Percentiles rank a stretch among this genome's conserved stretches.
Conservation (phyloP, 2,329 filamentous ascomycete genomes). For the Apiospora hydei region DNA sequence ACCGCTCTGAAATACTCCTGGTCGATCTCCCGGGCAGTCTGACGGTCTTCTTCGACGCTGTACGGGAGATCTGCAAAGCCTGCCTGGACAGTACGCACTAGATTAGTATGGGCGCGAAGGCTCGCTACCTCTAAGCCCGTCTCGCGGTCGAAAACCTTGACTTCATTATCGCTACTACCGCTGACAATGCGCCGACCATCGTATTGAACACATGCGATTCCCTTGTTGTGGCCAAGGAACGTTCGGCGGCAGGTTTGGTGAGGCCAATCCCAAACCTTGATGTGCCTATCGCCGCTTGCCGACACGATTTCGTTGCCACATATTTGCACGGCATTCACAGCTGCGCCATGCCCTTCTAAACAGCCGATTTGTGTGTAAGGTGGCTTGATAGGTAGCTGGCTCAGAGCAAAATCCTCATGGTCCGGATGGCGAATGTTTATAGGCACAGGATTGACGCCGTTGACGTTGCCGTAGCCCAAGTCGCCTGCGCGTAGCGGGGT, state of each 20-base stretch:
- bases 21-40: conserved; percentile 77
- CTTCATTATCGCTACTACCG: conserved; percentile 93
- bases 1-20: conserved; percentile 71
- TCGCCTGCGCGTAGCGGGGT: conserved; percentile 68
- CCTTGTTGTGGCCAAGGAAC: conserved; percentile 87
- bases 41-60: conserved; percentile 75
- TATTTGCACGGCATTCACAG: conserved; percentile 96
- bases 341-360: conserved; percentile 84
- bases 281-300: conserved; percentile 89
- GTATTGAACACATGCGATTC: conserved; percentile 97
- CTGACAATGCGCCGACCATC: conserved; percentile 93
- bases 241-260: conserved; percentile 79
- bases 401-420: conserved; percentile 51
- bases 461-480: conserved; percentile 57
- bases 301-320: conserved; percentile 87
- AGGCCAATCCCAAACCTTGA: conserved; percentile 94
- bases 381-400: conserved; percentile 61
- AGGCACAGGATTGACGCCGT: conserved; percentile 59
- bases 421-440: conserved; percentile 61
- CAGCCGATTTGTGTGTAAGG: conserved; percentile 81
- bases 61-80: conserved; percentile 90
- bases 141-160: conserved; percentile 90
- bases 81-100: conserved; percentile 94
- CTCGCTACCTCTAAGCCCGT: conserved; percentile 90
- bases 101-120: conserved; percentile 78